Conservation (phyloP, 1,284 basidiomycete genomes). For the Fistulina hepatica region DNA sequence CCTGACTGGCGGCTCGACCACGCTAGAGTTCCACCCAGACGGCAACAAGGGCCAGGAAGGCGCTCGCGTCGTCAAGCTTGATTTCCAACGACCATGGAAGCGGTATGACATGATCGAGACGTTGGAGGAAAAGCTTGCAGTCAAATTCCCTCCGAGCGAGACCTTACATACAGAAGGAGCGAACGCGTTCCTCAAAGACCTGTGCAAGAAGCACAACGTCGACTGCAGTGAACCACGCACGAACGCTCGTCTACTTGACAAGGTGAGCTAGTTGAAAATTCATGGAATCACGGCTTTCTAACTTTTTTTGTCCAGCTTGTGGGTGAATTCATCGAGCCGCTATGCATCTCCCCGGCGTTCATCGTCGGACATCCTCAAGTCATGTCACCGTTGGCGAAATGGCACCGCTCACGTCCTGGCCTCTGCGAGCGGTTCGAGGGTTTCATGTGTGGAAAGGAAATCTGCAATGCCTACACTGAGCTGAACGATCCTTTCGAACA, state of each 20-base stretch:
- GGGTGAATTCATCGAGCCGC: conserved; percentile 93
- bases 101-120: conserved; percentile 97
- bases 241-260: conserved; percentile 92
- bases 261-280: conserved; percentile 51
- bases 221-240: conserved; percentile 95
- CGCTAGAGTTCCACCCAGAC: conserved; percentile 85
- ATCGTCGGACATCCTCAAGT: conserved; percentile 98
- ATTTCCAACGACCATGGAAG: conserved; percentile 98
- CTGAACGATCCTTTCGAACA: conserved; percentile 98
- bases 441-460: conserved; percentile 97
- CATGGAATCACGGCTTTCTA: conserved; percentile 1
- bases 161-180: conserved; percentile 83
- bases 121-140: conserved; percentile 86
- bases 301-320: conserved; percentile 53
- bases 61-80: conserved; percentile 48
- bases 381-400: conserved; percentile 98
- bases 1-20: conserved; percentile 75
- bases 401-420: conserved; percentile 86
- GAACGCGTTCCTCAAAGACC: conserved; percentile 80
- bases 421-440: conserved; percentile 98
- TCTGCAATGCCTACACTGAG: conserved; percentile 98
- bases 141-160: conserved; percentile 91
- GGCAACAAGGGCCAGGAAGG: conserved; percentile 78
- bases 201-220: conserved; percentile 92
- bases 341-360: conserved; percentile 95